These are phyloP conservation scores for Athelia sp. DNA, from an alignment of 1,284 basidiomycete species.

Conservation along the genomic window DNA sequence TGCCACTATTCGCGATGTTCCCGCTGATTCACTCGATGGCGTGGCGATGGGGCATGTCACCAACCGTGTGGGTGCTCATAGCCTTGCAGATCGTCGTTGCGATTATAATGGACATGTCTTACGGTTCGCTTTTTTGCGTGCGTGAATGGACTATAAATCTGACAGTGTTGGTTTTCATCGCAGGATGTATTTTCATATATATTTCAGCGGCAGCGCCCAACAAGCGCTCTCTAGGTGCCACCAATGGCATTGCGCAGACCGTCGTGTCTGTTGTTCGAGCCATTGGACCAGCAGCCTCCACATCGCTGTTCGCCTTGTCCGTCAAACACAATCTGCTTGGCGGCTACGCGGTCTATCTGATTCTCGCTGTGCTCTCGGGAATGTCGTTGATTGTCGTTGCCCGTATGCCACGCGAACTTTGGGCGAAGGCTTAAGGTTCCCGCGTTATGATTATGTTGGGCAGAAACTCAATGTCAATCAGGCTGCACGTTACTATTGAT, in stretches of 20 bases:
- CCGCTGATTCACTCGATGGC: constrained; percentile 20
- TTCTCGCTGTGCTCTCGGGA: constrained; percentile 17
- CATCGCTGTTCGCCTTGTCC: constrained; percentile 33
- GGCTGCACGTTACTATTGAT: too few relatives aligned
- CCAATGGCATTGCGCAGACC: constrained; percentile 48
- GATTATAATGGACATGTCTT: constrained; percentile 2
- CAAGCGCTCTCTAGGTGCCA: constrained; percentile 34
- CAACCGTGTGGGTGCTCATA: constrained; percentile 14
- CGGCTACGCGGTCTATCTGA: constrained; percentile 30
- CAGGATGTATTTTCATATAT: constrained; percentile 28
- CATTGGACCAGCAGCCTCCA: constrained; percentile 36
- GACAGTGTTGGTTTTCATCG: too few relatives aligned
- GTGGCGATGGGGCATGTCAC: constrained; percentile 14
- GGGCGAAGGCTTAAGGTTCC: neutral
- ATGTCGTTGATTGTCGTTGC: constrained; percentile 6
- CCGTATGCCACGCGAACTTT: neutral
- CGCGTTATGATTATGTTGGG: too few relatives aligned
- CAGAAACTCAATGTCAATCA: too few relatives aligned
- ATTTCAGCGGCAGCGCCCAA: constrained; percentile 26
- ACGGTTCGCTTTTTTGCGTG: constrained; percentile 4
- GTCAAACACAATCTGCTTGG: constrained; percentile 24
- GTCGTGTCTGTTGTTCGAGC: constrained; percentile 41
- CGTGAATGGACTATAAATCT: neutral
- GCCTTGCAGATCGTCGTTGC: constrained; percentile 4
- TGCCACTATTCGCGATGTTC: constrained; percentile 16